These are phyloP conservation scores for Daldinia grandis DNA, from an alignment of 495 filamentous ascomycete species.

Conservation along the genomic window DNA sequence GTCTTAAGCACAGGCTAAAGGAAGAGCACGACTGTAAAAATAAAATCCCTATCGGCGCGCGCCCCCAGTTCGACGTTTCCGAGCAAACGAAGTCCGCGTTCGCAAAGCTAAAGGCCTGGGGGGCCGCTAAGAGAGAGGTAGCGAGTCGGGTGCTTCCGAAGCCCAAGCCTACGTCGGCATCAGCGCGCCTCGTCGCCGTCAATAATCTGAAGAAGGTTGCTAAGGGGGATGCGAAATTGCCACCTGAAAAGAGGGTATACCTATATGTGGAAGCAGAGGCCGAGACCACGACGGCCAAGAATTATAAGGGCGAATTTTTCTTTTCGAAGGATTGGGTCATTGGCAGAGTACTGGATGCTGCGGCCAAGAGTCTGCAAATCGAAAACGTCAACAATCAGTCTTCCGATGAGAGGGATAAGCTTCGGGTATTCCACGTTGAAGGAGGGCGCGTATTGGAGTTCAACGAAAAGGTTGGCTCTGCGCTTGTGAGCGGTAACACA, in stretches of 20 bases:
- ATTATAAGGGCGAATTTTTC: slow-evolving; percentile 81
- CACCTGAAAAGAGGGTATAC: slow-evolving; percentile 82
- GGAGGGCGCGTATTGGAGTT: slow-evolving; percentile 86
- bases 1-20: slow-evolving; percentile 85
- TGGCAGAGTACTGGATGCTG: slow-evolving; percentile 86
- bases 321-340: slow-evolving; percentile 88
- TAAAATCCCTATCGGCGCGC: slow-evolving; percentile 71
- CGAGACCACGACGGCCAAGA: slow-evolving; percentile 75
- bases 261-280: slow-evolving; percentile 86
- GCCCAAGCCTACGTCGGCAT: slow-evolving; percentile 65
- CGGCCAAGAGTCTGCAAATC: slow-evolving; percentile 80
- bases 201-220: slow-evolving; percentile 83
- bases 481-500: slow-evolving; percentile 79
- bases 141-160: slow-evolving; percentile 61
- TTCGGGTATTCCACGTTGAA: slow-evolving; percentile 92
- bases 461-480: slow-evolving; percentile 78
- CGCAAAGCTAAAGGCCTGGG: slow-evolving; percentile 67
- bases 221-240: slow-evolving; percentile 85
- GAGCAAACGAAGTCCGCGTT: slow-evolving; percentile 71
- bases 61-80: slow-evolving; percentile 54
- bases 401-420: slow-evolving; percentile 75
- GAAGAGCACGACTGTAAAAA: slow-evolving; percentile 87
- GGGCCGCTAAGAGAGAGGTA: slow-evolving; percentile 56
- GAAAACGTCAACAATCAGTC: slow-evolving; percentile 89
- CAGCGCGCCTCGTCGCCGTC: slow-evolving; percentile 67